Conservation (phyloP, 73 alveolate species). For the Loxodes magnus region DNA sequence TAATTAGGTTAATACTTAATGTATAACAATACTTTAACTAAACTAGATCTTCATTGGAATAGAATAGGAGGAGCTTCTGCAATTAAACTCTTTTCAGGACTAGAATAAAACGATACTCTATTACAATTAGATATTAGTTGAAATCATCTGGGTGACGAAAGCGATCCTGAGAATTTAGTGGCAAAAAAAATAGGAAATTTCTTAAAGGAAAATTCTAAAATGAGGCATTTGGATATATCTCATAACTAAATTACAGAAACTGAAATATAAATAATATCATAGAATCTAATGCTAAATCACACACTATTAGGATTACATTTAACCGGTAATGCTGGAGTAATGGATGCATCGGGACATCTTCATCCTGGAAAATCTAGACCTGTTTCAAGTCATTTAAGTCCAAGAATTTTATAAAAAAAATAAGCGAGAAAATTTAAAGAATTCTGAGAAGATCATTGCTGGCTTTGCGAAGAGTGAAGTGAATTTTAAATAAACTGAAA, state of each 20-base stretch:
- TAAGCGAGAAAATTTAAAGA: too few relatives aligned
- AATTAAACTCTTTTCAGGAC: not conserved
- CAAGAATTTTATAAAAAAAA: too few relatives aligned
- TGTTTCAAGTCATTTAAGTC: too few relatives aligned
- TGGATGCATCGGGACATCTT: slow-evolving; percentile 48
- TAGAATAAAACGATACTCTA: not conserved
- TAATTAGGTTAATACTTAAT: not conserved
- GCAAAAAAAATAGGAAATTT: slow-evolving; percentile 2
- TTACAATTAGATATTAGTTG: not conserved
- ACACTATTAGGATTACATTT: slow-evolving; percentile 77
- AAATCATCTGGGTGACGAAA: slow-evolving; percentile 6
- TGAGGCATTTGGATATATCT: slow-evolving; percentile 43
- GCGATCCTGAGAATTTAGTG: not conserved
- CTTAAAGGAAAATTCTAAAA: not conserved
- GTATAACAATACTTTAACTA: not conserved
- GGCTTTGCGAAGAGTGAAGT: slow-evolving; percentile 95
- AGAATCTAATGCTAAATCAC: slow-evolving; percentile 65
- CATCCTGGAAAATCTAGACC: slow-evolving; percentile 25
- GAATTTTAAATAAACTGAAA: slow-evolving; percentile 67
- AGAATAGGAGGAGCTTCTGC: slow-evolving; percentile 35
- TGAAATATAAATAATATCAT: slow-evolving; percentile 38
- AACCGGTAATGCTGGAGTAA: slow-evolving; percentile 65
- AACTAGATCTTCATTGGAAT: slow-evolving; percentile 15
- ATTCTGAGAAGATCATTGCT: slow-evolving; percentile 47
- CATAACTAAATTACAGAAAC: slow-evolving; percentile 35